Evolutionary conservation across 371 early-diverging fungal species (phyloP), one percentile per base, ranked within the genome.

Genomic region (Fennellomyces sp.): DNA sequence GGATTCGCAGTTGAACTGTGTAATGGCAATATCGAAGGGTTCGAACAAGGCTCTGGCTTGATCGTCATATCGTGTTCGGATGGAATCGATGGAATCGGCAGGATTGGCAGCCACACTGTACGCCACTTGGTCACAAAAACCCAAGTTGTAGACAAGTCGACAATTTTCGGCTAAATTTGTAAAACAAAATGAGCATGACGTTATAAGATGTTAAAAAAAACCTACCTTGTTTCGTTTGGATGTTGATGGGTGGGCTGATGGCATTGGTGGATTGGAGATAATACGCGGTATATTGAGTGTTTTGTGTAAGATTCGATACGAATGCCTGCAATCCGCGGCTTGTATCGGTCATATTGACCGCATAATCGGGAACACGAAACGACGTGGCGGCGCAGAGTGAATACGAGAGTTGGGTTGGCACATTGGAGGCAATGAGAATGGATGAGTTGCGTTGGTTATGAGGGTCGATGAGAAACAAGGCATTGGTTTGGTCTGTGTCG

Each of bases 51-150:
- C 59, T 3, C 59, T 27, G 0, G 85, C 80, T 17, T 82, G 74
- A 4, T 65, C 49, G 54, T 86, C 86, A 50, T 88, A 86, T 31
- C 63, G 56, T 5, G 42, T 33, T 11, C 67, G 65, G 29, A 86
- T 41, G 2, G 69, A 70, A 38, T 69, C 63, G 7, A 21, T 60
- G 8, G 25, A 50, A 1, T 61, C 53, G 0, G 58, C 39, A 6
- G 69, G 56, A 48, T 61, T 39, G 15, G 65, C 42, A 21, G 52
- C 5, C 41, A 69, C 63, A 26, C 85, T 80, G 56, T 88, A 86
- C 0, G 84, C 84, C 2, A 86, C 87, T 59, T 82, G 77, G 21
- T 81, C 59, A 65, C 88, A 88, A 56, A 86, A 85, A 15, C 52
- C 52, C 6, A 88, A 61, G 31, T 81, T 72, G 48, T 83, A 80